These are phyloP conservation scores for Cystofilobasidium macerans DNA, from an alignment of 768 basidiomycete genomes.

Conservation along the genomic window DNA sequence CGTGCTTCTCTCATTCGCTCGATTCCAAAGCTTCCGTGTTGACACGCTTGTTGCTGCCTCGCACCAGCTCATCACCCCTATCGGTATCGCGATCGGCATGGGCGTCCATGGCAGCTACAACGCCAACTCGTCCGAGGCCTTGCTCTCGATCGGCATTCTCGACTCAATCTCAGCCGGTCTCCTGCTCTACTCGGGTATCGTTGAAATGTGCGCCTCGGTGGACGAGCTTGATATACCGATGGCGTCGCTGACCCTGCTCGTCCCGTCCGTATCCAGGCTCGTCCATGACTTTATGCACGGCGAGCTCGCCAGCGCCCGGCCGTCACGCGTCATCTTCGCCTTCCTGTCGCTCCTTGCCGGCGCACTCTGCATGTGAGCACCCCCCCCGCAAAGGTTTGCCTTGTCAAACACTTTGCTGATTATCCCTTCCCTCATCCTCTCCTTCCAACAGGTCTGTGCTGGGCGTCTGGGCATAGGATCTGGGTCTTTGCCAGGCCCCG, in stretches of 20 bases:
- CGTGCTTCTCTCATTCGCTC: conserved; percentile 14
- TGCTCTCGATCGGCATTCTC: conserved; percentile 36
- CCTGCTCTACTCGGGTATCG: background rate
- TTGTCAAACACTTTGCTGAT: no score
- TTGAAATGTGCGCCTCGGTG: conserved; percentile 1
- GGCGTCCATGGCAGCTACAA: conserved; percentile 34
- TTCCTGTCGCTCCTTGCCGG: background rate
- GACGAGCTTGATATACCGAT: no score
- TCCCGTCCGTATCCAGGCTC: background rate
- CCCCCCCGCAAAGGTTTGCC: no score
- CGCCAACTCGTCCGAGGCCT: conserved; percentile 30
- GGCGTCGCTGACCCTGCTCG: background rate
- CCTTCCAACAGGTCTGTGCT: no score
- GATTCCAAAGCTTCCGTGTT: background rate
- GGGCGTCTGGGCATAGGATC: no score
- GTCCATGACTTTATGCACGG: conserved; percentile 30
- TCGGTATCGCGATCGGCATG: conserved; percentile 35
- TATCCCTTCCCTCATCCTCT: no score
- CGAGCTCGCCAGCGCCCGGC: conserved; percentile 9
- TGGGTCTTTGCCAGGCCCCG: no score
- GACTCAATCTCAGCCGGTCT: conserved; percentile 28
- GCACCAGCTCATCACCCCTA: conserved; percentile 32
- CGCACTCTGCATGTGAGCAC: background rate
- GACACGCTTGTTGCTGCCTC: background rate
- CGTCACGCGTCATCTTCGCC: conserved; percentile 3